A percentile compares a stretch with the other conserved stretches of the same genome.
These are phyloP conservation scores for Parasitella parasitica DNA, from an alignment of 371 early-diverging fungal species.

Conservation along the genomic window DNA sequence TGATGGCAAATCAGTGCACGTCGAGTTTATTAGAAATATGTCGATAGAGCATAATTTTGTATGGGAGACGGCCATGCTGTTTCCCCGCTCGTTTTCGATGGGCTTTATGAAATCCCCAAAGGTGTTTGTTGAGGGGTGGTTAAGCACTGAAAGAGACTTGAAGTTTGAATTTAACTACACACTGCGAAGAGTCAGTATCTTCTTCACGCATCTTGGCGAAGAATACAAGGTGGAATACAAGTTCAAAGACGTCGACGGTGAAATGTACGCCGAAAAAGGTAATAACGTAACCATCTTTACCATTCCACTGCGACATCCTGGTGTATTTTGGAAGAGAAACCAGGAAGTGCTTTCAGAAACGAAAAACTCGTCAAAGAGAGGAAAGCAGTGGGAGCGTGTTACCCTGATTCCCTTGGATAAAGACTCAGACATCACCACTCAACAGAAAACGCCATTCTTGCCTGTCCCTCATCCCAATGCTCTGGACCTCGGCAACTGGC, in stretches of 20 bases:
- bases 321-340: conserved; percentile 31
- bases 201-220: conserved; percentile 26
- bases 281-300: conserved; percentile 20
- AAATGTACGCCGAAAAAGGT: conserved; percentile 28
- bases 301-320: conserved; percentile 29
- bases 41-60: not conserved
- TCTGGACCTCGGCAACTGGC: conserved; percentile 38
- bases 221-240: conserved; percentile 31
- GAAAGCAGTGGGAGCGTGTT: conserved; percentile 29
- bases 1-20: not conserved
- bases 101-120: conserved; percentile 8
- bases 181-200: conserved; percentile 18
- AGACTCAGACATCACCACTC: not conserved
- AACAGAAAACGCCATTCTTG: conserved; percentile 8
- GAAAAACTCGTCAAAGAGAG: not conserved
- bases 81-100: conserved; percentile 1
- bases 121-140: conserved; percentile 21
- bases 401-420: conserved; percentile 20
- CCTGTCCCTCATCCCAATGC: conserved; percentile 12
- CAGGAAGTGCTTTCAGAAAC: not conserved
- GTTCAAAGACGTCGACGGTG: conserved; percentile 32
- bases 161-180: conserved; percentile 23
- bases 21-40: not conserved
- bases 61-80: not conserved
- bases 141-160: not conserved